Evolutionary conservation across 805 yeast species (phyloP), one percentile per base, ranked within the genome.

Genomic region (Wickerhamomyces silvicola): DNA sequence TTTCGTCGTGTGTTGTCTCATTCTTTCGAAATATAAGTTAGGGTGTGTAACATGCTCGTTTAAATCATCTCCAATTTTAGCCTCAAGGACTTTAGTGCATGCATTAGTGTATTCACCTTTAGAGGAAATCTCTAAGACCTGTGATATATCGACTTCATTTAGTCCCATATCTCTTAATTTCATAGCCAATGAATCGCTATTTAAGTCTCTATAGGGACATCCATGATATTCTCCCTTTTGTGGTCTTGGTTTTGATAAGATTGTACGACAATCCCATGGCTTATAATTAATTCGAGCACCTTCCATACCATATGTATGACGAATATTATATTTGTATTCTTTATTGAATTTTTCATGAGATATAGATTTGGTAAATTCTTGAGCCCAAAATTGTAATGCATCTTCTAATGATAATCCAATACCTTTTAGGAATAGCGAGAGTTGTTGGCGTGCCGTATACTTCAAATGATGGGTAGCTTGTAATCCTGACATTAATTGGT

Each of bases 231-330:
- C 95, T 25, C 68, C 70, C 29, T 70, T 66, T 9, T 65, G 63
- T 0, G 94, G 87, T 41, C 78, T 71, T 7, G 86, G 85, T 44
- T 78, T 78, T 18, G 75, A 66, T 36, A 85, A 57, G 25, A 92
- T 85, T 2, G 80, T 76, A 24, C 75, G 72, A 62, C 97, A 92
- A 52, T 79, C 82, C 80, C 81, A 73, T 4, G 97, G 95, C 47
- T 74, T 73, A 58, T 86, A 87, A 46, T 86, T 83, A 47, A 76
- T 81, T 38, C 95, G 65, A 10, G 81, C 80, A 45, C 98, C 99
- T 59, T 85, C 96, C 36, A 85, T 64, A 30, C 97, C 99, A 54
- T 90, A 92, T 40, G 70, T 72, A 57, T 92, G 97, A 38, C 95
- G 71, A 49, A 92, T 75, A 47, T 83, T 84, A 66, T 92, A 92